Evolutionary conservation across 306 rosid species (phyloP).

Genomic region (Rosa rugosa): DNA sequence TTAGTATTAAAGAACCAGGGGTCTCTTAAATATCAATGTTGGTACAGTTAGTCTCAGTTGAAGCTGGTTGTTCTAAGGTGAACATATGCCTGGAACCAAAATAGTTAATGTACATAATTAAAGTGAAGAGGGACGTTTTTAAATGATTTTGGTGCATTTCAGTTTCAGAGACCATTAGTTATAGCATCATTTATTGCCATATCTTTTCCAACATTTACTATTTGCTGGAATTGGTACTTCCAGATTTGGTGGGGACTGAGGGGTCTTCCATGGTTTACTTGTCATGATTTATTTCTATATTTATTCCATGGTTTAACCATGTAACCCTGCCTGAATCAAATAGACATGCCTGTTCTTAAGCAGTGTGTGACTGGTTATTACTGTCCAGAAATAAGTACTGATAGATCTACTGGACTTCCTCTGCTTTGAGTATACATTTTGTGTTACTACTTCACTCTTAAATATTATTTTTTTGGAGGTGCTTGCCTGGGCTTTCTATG

Average conservation of each 20-base stretch:
- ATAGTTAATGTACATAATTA: not conserved
- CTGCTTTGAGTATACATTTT: not conserved
- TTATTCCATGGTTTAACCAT: not conserved
- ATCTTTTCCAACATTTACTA: not conserved
- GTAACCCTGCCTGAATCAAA: not conserved
- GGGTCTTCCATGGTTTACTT: not conserved
- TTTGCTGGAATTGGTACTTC: not conserved
- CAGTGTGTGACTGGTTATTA: not conserved
- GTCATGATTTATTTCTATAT: not conserved
- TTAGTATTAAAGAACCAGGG: not conserved
- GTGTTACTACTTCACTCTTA: not conserved
- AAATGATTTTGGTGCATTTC: not conserved
- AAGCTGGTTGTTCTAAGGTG: not conserved
- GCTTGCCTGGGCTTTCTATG: conserved; percentile 21
- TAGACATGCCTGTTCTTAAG: conserved; percentile 8
- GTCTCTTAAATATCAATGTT: not conserved
- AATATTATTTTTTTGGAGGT: not conserved
- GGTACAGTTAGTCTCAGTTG: not conserved
- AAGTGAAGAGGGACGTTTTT: not conserved
- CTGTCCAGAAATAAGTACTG: not conserved
- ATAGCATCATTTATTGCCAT: not conserved
- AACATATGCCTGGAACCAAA: not conserved
- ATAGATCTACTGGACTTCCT: not conserved
- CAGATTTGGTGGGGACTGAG: not conserved
- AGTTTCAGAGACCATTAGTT: not conserved